Percentiles rank a stretch among this genome's conserved stretches.
These are phyloP conservation scores for Solanum aculeatissimum DNA, from an alignment of 305 asterid species.

Conservation along the genomic window DNA sequence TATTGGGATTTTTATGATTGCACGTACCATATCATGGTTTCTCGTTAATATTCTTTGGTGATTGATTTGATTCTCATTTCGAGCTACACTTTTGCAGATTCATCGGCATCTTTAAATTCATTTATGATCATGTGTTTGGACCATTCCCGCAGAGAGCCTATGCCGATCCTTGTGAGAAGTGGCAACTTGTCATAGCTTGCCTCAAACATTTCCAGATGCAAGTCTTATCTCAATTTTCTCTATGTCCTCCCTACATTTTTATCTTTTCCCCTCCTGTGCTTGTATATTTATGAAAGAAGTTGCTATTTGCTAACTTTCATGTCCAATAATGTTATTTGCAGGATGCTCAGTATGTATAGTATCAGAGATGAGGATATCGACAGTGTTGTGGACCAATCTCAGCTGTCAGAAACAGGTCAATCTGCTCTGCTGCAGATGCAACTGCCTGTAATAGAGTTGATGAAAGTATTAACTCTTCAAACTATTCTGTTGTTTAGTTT, in stretches of 20 bases:
- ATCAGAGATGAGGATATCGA: slow-evolving; percentile 73
- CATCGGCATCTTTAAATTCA: slow-evolving; percentile 89
- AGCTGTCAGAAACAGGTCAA: slow-evolving; percentile 40
- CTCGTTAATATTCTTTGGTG: background rate
- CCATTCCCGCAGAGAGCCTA: slow-evolving; percentile 98
- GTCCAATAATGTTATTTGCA: slow-evolving; percentile 21
- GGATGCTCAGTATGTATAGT: slow-evolving; percentile 90
- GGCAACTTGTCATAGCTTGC: slow-evolving; percentile 88
- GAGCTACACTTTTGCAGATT: slow-evolving; percentile 36
- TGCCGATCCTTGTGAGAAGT: slow-evolving; percentile 84
- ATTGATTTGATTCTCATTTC: background rate
- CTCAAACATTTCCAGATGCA: slow-evolving; percentile 84
- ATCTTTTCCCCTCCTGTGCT: background rate
- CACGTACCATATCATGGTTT: background rate
- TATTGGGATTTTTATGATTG: slow-evolving; percentile 13
- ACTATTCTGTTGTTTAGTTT: slow-evolving; percentile 1
- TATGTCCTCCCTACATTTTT: background rate
- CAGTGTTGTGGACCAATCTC: slow-evolving; percentile 48
- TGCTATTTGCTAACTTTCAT: slow-evolving; percentile 3
- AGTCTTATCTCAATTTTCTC: slow-evolving; percentile 17
- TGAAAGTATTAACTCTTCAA: slow-evolving; percentile 53
- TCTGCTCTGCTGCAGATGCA: slow-evolving; percentile 54
- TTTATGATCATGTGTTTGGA: slow-evolving; percentile 87
- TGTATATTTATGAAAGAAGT: background rate
- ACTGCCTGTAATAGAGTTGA: slow-evolving; percentile 73